Percentiles rank a stretch among this genome's conserved stretches.
phyloP scores from a whole-genome alignment of 2,329 filamentous ascomycete species.

The Myriosclerotinia duriaeana region DNA sequence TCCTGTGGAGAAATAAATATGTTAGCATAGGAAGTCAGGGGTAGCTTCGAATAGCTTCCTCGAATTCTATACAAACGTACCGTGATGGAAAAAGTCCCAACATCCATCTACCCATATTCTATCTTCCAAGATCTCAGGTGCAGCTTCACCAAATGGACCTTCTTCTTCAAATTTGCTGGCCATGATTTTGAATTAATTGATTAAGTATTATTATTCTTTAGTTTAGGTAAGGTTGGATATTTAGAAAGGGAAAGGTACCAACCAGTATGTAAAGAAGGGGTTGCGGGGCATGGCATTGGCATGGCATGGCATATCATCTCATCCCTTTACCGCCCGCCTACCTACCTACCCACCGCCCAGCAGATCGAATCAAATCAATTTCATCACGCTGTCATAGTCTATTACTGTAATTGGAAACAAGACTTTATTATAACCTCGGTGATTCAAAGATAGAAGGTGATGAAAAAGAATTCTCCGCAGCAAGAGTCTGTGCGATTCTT shows the following conservation, averaged over 20 bases:
- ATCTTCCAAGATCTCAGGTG: constrained; percentile 50
- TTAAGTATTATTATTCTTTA: not conserved
- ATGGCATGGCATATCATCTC: not conserved
- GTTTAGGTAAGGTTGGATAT: not conserved
- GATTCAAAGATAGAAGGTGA: constrained; percentile 13
- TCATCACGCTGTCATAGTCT: not conserved
- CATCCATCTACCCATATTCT: constrained; percentile 98
- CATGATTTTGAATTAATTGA: constrained; percentile 23
- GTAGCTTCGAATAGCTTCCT: not conserved
- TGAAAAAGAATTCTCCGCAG: not conserved
- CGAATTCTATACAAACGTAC: constrained; percentile 46
- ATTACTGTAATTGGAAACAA: not conserved
- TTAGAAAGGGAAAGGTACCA: not conserved
- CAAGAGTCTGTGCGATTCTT: constrained; percentile 5
- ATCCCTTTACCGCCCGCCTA: constrained; percentile 6
- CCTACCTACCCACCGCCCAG: not conserved
- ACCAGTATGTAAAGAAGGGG: not conserved
- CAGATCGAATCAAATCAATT: constrained; percentile 9
- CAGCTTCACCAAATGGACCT: constrained; percentile 36
- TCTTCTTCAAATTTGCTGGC: constrained; percentile 28
- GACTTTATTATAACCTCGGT: not conserved
- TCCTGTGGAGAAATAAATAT: constrained; percentile 51
- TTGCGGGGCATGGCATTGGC: not conserved
- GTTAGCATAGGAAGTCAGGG: constrained; percentile 15
- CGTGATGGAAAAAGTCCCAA: constrained; percentile 99